Conservation (phyloP, 2,329 filamentous ascomycete genomes). For the Aureobasidium sp. region DNA sequence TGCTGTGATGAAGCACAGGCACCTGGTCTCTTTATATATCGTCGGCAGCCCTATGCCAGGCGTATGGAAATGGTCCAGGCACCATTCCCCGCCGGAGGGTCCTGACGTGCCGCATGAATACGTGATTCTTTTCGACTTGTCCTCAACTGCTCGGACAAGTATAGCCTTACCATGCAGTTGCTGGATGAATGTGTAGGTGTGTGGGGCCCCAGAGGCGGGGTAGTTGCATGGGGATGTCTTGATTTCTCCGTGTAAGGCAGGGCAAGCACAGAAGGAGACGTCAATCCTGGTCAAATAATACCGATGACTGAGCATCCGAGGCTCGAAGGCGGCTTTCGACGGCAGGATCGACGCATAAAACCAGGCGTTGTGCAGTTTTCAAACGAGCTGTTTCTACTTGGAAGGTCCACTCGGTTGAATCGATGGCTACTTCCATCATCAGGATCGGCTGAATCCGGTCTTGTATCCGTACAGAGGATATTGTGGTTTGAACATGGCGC, state of each 20-base stretch:
- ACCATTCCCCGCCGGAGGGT: neutral
- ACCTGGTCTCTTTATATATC: neutral
- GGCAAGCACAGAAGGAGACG: neutral
- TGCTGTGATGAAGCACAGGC: neutral
- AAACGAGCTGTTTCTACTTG: neutral
- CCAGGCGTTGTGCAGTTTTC: neutral
- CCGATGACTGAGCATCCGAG: too few species aligned
- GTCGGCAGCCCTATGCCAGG: neutral
- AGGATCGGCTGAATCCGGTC: neutral
- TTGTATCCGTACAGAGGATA: neutral
- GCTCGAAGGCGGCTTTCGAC: too few species aligned
- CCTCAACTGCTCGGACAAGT: neutral
- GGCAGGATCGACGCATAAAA: neutral
- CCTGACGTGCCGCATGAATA: neutral
- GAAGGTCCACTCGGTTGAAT: neutral
- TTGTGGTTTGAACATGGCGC: too few species aligned
- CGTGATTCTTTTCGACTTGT: neutral
- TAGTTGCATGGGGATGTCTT: neutral
- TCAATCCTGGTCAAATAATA: neutral
- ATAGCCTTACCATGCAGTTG: neutral
- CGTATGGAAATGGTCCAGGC: neutral
- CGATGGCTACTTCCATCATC: neutral
- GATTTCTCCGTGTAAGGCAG: neutral
- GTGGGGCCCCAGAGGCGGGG: slow-evolving; percentile 5
- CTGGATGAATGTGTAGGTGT: neutral